Conservation (phyloP, 768 basidiomycete species). For the Hortiboletus campestris region DNA sequence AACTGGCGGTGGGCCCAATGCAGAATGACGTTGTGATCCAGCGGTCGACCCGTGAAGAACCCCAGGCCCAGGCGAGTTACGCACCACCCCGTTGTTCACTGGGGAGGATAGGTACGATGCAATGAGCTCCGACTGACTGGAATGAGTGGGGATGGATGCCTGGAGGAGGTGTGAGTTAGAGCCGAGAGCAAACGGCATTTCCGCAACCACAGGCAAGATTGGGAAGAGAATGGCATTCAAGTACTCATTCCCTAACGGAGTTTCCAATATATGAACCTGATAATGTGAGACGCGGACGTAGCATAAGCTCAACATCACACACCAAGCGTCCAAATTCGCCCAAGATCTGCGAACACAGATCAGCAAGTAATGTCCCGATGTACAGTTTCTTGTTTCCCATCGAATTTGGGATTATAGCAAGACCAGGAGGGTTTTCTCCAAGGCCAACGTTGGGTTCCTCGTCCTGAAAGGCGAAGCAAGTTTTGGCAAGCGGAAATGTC, state of each 20-base stretch:
- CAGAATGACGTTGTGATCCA: conserved; percentile 47
- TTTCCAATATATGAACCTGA: conserved; percentile 78
- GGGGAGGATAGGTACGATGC: conserved; percentile 21
- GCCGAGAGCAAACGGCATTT: conserved; percentile 59
- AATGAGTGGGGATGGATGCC: conserved; percentile 46
- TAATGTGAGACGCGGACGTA: conserved; percentile 10
- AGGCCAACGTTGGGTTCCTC: conserved; percentile 50
- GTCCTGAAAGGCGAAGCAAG: conserved; percentile 84
- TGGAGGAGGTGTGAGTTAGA: conserved; percentile 40
- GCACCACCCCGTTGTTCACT: conserved; percentile 42
- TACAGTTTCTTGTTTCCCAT: conserved; percentile 89
- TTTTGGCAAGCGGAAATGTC: conserved; percentile 75
- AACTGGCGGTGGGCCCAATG: conserved; percentile 40
- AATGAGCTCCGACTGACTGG: conserved; percentile 55
- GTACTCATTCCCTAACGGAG: conserved; percentile 81
- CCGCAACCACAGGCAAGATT: conserved; percentile 54
- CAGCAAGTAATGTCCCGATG: conserved; percentile 84
- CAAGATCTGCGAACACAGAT: conserved; percentile 84
- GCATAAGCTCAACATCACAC: conserved; percentile 26
- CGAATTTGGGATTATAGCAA: conserved; percentile 77
- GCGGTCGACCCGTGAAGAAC: conserved; percentile 19
- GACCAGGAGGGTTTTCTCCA: conserved; percentile 54
- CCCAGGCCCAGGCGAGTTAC: conserved; percentile 48
- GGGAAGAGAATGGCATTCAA: conserved; percentile 71
- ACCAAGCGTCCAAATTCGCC: conserved; percentile 86